Conservation (phyloP, 2,329 filamentous ascomycete species). For the Ophiocordyceps camponoti-rufipedis region DNA sequence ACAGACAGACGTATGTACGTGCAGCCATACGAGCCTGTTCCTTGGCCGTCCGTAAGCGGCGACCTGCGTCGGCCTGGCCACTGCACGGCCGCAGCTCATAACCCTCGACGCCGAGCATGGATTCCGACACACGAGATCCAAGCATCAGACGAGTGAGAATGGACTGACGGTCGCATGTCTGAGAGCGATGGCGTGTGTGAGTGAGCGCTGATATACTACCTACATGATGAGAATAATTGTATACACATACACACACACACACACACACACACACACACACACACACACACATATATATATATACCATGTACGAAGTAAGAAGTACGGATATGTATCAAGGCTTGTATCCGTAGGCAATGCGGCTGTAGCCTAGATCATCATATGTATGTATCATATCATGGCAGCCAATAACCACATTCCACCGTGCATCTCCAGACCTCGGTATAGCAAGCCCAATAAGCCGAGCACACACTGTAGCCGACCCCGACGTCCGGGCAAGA, state of each 20-base stretch:
- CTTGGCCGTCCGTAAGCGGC: constrained; percentile 12
- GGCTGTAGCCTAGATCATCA: neutral
- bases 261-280: no score
- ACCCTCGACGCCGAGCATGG: neutral
- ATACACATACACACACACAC: neutral
- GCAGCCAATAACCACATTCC: neutral
- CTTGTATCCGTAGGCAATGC: no score
- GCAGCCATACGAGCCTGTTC: neutral
- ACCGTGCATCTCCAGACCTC: no score
- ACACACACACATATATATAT: neutral
- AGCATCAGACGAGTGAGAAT: neutral
- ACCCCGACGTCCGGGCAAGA: no score
- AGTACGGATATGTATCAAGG: no score
- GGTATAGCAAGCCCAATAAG: no score
- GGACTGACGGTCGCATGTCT: neutral
- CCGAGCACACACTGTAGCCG: no score
- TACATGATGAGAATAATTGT: no score
- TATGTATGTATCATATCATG: neutral
- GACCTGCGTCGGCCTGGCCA: constrained; percentile 11
- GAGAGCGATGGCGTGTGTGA: neutral
- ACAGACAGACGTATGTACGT: neutral
- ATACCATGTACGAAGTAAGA: neutral
- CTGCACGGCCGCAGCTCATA: neutral
- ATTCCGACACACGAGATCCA: neutral
- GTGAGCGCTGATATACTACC: neutral